A percentile compares a stretch with the other conserved stretches of the same genome.
These are phyloP conservation scores for Rhododendron ovatum DNA, from an alignment of 148 eudicot species.

Conservation along the genomic window DNA sequence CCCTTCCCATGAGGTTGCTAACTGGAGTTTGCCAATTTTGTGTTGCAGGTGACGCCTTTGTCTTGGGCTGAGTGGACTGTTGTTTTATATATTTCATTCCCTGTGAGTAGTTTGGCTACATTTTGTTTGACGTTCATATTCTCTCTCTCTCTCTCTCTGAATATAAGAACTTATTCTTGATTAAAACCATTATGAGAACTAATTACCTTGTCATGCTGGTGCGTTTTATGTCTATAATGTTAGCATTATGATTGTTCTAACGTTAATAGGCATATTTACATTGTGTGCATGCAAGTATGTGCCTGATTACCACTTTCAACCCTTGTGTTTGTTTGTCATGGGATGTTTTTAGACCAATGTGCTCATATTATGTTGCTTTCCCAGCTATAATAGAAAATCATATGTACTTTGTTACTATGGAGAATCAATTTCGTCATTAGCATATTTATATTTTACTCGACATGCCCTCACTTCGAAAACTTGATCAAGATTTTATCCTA, in stretches of 20 bases:
- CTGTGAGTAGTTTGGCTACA: slow-evolving; percentile 48
- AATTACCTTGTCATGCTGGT: neutral
- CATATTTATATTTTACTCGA: neutral
- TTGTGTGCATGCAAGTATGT: too few relatives aligned
- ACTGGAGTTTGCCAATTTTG: slow-evolving; percentile 4
- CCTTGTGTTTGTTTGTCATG: neutral
- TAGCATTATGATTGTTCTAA: neutral
- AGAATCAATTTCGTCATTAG: neutral
- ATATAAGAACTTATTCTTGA: neutral
- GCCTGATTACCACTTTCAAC: neutral
- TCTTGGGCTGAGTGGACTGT: slow-evolving; percentile 93
- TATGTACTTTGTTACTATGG: neutral
- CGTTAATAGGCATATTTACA: neutral
- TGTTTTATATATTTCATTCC: slow-evolving; percentile 88
- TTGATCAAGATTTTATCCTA: neutral
- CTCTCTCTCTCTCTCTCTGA: neutral
- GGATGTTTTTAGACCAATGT: neutral
- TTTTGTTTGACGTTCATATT: neutral
- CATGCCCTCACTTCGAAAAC: neutral
- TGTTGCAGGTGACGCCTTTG: slow-evolving; percentile 91
- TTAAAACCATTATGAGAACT: neutral
- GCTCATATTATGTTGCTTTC: neutral
- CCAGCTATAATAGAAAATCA: neutral
- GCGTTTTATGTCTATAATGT: too few relatives aligned
- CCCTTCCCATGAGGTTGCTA: neutral